Conservation (phyloP, 352 stramenopile species). For the Pythium plurisporium region DNA sequence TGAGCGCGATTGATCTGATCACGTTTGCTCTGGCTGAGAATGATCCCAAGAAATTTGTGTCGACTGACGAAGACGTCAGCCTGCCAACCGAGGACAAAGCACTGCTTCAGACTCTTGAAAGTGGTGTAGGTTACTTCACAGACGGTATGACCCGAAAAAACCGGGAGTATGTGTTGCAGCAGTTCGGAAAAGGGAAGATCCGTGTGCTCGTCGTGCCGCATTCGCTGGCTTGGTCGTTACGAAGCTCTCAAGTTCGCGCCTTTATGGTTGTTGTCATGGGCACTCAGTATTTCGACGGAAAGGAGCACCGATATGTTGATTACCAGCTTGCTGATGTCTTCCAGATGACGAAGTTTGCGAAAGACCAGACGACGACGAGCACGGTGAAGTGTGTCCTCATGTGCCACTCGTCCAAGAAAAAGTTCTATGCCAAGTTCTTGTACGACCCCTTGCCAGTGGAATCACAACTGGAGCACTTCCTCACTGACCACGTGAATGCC, state of each 20-base stretch:
- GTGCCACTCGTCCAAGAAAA: constrained; percentile 97
- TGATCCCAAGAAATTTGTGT: constrained; percentile 62
- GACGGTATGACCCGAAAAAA: constrained; percentile 91
- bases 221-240: constrained; percentile 91
- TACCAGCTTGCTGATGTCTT: constrained; percentile 97
- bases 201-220: constrained; percentile 94
- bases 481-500: constrained; percentile 99
- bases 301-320: constrained; percentile 94
- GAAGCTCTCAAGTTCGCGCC: constrained; percentile 57
- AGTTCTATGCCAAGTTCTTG: constrained; percentile 98
- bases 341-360: constrained; percentile 95
- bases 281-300: constrained; percentile 96
- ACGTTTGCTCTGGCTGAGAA: constrained; percentile 93
- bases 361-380: constrained; percentile 34
- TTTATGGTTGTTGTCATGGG: constrained; percentile 98
- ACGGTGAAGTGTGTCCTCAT: constrained; percentile 94
- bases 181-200: constrained; percentile 87
- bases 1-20: constrained; percentile 98
- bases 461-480: constrained; percentile 96
- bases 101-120: constrained; percentile 91
- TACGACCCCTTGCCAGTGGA: constrained; percentile 99
- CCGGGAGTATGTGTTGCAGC: constrained; percentile 81
- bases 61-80: constrained; percentile 27
- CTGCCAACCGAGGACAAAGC: constrained; percentile 83
- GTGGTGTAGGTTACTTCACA: constrained; percentile 96